Evolutionary conservation across 441 rosid genomes (phyloP), one percentile per base, ranked within the genome.

Genomic region (Populus hybrid): DNA sequence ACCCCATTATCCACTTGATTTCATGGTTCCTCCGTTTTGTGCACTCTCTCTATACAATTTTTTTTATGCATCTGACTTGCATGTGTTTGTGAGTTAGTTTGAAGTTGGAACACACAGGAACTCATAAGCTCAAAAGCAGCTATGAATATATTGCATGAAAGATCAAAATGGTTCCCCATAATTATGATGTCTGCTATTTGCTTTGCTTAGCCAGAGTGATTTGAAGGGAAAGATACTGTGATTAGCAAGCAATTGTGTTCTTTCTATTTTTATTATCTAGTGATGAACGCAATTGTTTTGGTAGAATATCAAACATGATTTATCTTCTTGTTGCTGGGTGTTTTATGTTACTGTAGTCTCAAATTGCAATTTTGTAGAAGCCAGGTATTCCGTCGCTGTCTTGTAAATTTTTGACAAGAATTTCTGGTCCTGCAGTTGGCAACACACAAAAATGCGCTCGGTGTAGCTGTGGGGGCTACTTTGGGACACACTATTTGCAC

Each of bases 381-480:
- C 50, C 3, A 42, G 12, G 50, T 42, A 42, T 42, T 42, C 14
- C 3, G 50, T 42, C 50, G 20, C 12, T 2, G 11, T 67, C 16
- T 75, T 16, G 28, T 28, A 68, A 31, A 42, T 65, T 70, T 66
- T 3, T 16, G 61, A 59, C 72, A 7, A 67, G 38, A 33, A 23
- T 78, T 33, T 79, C 20, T 56, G 64, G 26, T 64, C 23, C 26
- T 89, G 87, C 89, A 96, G 98, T 86, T 96, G 77, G 99, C 99
- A 69, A 92, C 99, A 1, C 99, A 94, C 91, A 96, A 94, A 84
- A 94, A 94, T 77, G 98, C 98, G 0, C 6, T 96, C 70, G 99
- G 98, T 71, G 99, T 96, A 45, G 99, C 98, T 0, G 80, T 96
- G 4, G 99, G 98, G n/a, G 98, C 99, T 31, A 85, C 86, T 0